Evolutionary conservation across 352 stramenopile species (phyloP).

Genomic region (Thraustochytrium striatum): DNA sequence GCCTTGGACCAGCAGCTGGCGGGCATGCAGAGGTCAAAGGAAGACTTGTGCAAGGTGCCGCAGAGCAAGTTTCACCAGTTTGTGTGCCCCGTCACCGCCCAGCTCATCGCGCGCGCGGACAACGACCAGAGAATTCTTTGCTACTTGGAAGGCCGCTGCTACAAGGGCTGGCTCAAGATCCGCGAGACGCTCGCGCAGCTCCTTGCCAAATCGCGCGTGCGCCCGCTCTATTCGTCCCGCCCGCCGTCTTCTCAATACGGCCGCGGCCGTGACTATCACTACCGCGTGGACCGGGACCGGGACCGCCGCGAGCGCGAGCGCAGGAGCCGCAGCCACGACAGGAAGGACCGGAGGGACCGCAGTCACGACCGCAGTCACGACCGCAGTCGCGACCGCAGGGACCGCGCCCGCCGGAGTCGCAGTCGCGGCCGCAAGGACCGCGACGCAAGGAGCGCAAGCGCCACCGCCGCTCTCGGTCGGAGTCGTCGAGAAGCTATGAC

Average conservation of each 20-base stretch:
- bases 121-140: slow-evolving; percentile 23
- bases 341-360: not conserved
- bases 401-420: not conserved
- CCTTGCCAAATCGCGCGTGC: not conserved
- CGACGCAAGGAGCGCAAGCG: too few species aligned
- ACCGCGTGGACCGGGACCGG: not conserved
- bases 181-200: slow-evolving; percentile 37
- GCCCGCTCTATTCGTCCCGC: not conserved
- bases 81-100: slow-evolving; percentile 32
- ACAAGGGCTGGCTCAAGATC: slow-evolving; percentile 42
- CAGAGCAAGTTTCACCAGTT: not conserved
- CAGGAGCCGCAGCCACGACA: not conserved
- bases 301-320: not conserved
- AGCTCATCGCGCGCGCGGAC: slow-evolving; percentile 27
- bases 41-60: slow-evolving; percentile 9
- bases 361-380: not conserved
- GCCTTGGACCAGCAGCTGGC: slow-evolving; percentile 34
- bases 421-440: too few species aligned
- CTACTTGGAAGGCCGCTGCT: slow-evolving; percentile 43
- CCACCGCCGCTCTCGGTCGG: not conserved
- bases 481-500: not conserved
- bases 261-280: not conserved
- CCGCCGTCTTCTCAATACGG: not conserved
- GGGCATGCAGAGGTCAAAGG: not conserved
- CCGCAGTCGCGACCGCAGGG: not conserved